Evolutionary conservation across 2,329 filamentous ascomycete species (phyloP), one percentile per base, ranked within the genome.

Genomic region (Exophiala sp.): DNA sequence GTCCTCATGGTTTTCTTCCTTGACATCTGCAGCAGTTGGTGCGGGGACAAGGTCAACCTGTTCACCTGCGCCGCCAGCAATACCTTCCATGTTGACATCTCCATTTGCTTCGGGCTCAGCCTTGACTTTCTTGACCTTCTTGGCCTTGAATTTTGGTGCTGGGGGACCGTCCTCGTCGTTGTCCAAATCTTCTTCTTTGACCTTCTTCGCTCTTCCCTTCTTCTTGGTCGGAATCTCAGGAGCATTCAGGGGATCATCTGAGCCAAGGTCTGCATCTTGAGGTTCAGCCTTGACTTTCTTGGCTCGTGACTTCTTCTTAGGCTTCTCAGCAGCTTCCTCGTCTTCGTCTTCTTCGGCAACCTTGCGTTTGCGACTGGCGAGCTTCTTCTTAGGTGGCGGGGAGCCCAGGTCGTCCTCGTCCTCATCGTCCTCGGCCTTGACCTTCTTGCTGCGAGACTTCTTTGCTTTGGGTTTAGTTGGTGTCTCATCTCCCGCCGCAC

Each of bases 221-320:
- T 52, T 52, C 46, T 48, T 39, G 1, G 8, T 42, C 21, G 43
- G 40, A 10, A 24, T 11, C 29, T 54, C 36, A 65, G 66, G 67
- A 20, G 66, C 53, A 41, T 52, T 52, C 21, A 50, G 10, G 5
- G 46, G 42, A 38, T 48, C 39, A 21, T 54, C 51, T 11, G 52
- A 35, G 10, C 36, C 36, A n/a, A 41, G 20, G 12, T 50, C 24
- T 29, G 5, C 41, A 9, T 58, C 57, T 33, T 57, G 47, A 21
- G 52, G 42, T 18, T 58, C 55, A 9, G 78, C 75, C 41, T 79
- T 79, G 38, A 75, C 77, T 60, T 77, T 69, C 42, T 75, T 79
- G 52, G 77, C 72, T 34, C 76, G 78, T 40, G 58, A 59, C 33
- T 49, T 58, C 50, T 48, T 54, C 59, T 64, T 68, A 47, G 62